Evolutionary conservation across 345 rosid genomes (phyloP).

Genomic region (Populus alba): DNA sequence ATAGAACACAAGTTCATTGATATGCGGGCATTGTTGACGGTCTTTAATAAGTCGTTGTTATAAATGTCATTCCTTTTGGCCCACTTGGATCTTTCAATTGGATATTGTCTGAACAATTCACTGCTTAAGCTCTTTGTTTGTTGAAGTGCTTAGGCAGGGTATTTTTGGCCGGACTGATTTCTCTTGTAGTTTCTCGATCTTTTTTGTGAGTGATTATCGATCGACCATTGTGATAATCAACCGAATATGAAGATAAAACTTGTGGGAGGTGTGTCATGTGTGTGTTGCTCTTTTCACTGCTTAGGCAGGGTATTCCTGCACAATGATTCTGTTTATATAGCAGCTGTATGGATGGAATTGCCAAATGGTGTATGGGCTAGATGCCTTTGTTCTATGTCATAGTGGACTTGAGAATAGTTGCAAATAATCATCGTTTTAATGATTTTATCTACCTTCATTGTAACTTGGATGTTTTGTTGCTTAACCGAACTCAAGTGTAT

Average conservation of each 20-base stretch:
- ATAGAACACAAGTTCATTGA: background rate
- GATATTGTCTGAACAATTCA: background rate
- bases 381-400: background rate
- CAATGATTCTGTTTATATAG: background rate
- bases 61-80: background rate
- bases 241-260: background rate
- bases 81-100: background rate
- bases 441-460: background rate
- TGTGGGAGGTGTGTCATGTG: background rate
- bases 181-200: background rate
- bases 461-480: background rate
- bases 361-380: background rate
- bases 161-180: background rate
- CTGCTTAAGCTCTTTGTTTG: constrained; percentile 2
- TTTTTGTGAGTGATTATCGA: background rate
- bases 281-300: background rate
- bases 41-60: background rate
- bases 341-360: background rate
- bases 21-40: background rate
- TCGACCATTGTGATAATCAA: background rate
- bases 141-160: background rate
- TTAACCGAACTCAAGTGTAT: background rate
- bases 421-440: background rate
- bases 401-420: background rate
- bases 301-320: background rate